A percentile compares a stretch with the other conserved stretches of the same genome.
Conservation (phyloP, 345 rosid genomes). For the Chamaenerion angustifolium region DNA sequence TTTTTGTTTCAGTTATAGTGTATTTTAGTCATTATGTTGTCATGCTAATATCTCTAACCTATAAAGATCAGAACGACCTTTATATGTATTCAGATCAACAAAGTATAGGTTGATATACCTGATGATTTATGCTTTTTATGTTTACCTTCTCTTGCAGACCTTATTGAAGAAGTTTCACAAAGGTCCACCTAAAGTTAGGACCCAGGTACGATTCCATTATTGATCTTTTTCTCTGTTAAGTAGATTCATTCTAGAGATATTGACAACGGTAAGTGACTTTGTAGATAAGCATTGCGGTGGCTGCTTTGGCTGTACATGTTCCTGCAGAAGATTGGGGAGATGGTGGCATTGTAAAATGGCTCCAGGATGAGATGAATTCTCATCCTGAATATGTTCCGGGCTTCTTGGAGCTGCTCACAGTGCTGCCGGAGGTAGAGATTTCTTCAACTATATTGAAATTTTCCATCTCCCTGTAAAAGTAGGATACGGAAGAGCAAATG, state of each 20-base stretch:
- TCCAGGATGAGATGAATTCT: slow-evolving; percentile 79
- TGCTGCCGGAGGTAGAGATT: slow-evolving; percentile 79
- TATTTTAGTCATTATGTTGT: no score
- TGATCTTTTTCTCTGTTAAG: background rate
- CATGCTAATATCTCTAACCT: no score
- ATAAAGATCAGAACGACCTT: no score
- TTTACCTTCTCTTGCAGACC: slow-evolving; percentile 40
- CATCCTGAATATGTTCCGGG: slow-evolving; percentile 93
- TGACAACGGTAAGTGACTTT: slow-evolving; percentile 12
- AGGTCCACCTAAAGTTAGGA: slow-evolving; percentile 96
- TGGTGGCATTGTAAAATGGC: slow-evolving; percentile 90
- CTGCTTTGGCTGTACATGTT: slow-evolving; percentile 98
- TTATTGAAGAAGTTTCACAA: slow-evolving; percentile 82
- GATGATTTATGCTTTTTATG: slow-evolving; percentile 7
- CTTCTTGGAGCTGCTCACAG: slow-evolving; percentile 88
- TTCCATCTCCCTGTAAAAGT: slow-evolving; percentile 1
- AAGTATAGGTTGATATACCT: slow-evolving; percentile 6
- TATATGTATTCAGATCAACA: background rate
- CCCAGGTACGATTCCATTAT: slow-evolving; percentile 52
- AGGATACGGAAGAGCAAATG: no score
- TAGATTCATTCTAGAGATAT: no score
- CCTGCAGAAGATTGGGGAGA: slow-evolving; percentile 95
- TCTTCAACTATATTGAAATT: background rate
- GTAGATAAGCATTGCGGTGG: slow-evolving; percentile 98
- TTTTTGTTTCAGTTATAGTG: no score